A percentile compares a stretch with the other conserved stretches of the same genome.
These are phyloP conservation scores for Macrophomina phaseolina DNA, from an alignment of 2,329 filamentous ascomycete genomes.

Conservation along the genomic window DNA sequence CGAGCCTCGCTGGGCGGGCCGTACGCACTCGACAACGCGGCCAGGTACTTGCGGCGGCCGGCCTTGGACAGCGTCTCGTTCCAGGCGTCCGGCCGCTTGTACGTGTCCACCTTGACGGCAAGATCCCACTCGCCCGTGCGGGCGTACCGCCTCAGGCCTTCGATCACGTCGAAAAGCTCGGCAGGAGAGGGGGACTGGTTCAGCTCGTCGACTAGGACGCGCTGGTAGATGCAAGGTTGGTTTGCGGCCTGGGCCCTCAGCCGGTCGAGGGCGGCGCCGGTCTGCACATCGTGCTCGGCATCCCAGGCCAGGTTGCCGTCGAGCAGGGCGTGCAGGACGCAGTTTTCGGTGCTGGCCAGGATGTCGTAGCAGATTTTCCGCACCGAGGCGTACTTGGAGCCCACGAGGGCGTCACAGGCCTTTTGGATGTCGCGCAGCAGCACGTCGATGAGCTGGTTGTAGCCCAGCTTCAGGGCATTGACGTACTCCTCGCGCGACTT, in stretches of 20 bases:
- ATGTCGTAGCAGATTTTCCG: slow-evolving; percentile 29
- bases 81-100: slow-evolving; percentile 3
- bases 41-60: slow-evolving; percentile 26
- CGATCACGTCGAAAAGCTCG: slow-evolving; percentile 28
- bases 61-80: slow-evolving; percentile 25
- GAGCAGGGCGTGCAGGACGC: slow-evolving; percentile 27
- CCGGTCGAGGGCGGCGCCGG: slow-evolving; percentile 16
- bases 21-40: neutral
- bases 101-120: slow-evolving; percentile 15
- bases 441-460: slow-evolving; percentile 28
- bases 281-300: slow-evolving; percentile 25
- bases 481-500: slow-evolving; percentile 28
- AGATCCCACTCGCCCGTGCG: slow-evolving; percentile 27
- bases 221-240: slow-evolving; percentile 29
- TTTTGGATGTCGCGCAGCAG: slow-evolving; percentile 25
- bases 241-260: slow-evolving; percentile 19
- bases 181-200: slow-evolving; percentile 27
- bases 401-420: slow-evolving; percentile 23
- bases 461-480: slow-evolving; percentile 26
- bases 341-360: slow-evolving; percentile 28
- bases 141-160: slow-evolving; percentile 25
- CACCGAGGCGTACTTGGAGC: slow-evolving; percentile 22
- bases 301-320: slow-evolving; percentile 29
- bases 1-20: slow-evolving; percentile 9
- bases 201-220: slow-evolving; percentile 28